Base-by-base conservation (phyloP, 257 asterid species). In the Ilex asprella region DNA sequence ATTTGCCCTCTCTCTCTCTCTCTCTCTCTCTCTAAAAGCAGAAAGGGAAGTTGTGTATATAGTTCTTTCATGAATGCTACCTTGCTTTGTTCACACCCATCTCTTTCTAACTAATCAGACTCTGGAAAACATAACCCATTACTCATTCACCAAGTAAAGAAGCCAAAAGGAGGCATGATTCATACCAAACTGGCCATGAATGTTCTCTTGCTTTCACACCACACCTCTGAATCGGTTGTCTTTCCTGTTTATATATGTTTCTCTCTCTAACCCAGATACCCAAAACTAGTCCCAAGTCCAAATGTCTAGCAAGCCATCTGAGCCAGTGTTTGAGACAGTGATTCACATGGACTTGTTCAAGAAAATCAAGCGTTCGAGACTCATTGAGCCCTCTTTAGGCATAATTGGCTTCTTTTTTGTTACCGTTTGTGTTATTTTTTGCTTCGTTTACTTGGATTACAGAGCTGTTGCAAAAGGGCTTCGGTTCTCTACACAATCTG, bases 371-470 rank as follows among this genome's bases (percentile, higher is more conserved):
- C 77, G 91, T 16, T 79, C 86, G 6, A 80, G 89, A 76, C 56
- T 86, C 32, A 86, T 86, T 41, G 97, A 92, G 53, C 95, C 98
- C 49, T 89, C 94, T 2, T 58, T 86, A 7, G 92, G 88, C 60
- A 58, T 92, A 69, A 80, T 89, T 35, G 99, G 97, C 2, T 67
- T 92, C 56, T 60, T 75, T 35, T 30, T 77, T 5, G 81, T 77
- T 49, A 70, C 88, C 7, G 59, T 84, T 39, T 75, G 79, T 44
- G 85, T 86, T n/a, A 70, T 89, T 50, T 76, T 84, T 56, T 72
- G 83, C 53, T 92, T 92, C 76, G 83, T 79, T 58, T 62, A 77
- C 78, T 61, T 86, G 83, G 52, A 46, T 46, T 46, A 46, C 52
- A 46, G 52, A 46, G 52, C 3, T 2, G n/a, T 14, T 3, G n/a